These are phyloP conservation scores for Bremia lactucae DNA, from an alignment of 352 stramenopile species.

Conservation along the genomic window DNA sequence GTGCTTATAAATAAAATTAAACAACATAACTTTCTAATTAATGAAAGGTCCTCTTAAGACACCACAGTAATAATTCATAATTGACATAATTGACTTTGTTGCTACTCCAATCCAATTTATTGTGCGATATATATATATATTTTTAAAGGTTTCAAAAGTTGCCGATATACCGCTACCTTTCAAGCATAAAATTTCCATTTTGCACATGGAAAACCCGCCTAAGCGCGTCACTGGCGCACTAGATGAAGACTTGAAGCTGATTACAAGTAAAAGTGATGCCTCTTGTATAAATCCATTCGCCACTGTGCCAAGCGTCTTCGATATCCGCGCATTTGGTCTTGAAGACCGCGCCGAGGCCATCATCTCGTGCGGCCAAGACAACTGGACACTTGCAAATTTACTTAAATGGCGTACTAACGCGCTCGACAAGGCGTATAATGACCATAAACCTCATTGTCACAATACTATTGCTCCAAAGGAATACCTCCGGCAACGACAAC, in stretches of 20 bases:
- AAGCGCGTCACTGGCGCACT: slow-evolving; percentile 10
- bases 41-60: too few species aligned
- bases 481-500: slow-evolving; percentile 60
- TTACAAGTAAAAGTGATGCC: background rate
- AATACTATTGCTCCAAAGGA: slow-evolving; percentile 18
- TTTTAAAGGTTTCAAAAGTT: too few species aligned
- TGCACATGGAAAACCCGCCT: slow-evolving; percentile 6
- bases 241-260: background rate
- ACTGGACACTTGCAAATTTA: slow-evolving; percentile 51
- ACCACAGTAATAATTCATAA: too few species aligned
- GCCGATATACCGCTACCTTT: too few species aligned
- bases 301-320: slow-evolving; percentile 20
- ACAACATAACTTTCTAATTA: too few species aligned
- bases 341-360: slow-evolving; percentile 70
- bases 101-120: too few species aligned
- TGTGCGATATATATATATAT: too few species aligned
- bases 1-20: too few species aligned
- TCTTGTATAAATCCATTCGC: slow-evolving; percentile 3
- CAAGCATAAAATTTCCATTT: too few species aligned
- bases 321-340: slow-evolving; percentile 59
- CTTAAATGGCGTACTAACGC: slow-evolving; percentile 57
- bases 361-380: slow-evolving; percentile 32
- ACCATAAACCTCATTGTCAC: background rate
- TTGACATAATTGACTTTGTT: too few species aligned
- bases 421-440: slow-evolving; percentile 7